Base-by-base conservation (phyloP, 192 early-diverging fungal genomes). In the Anaeromyces robustus region DNA sequence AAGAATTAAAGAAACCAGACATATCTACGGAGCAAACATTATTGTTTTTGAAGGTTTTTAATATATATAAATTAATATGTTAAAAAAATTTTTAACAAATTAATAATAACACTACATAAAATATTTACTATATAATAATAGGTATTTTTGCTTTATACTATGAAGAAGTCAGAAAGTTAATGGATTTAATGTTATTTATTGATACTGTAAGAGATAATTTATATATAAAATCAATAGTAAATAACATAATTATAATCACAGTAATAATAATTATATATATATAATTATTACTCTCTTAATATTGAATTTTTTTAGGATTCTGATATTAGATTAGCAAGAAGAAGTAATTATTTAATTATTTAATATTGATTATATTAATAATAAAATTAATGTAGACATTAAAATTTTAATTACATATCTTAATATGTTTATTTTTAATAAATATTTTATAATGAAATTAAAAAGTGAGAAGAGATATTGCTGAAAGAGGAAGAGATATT, bases 121-220 rank as follows among this genome's bases (percentile, higher is more conserved):
- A 32, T 32, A 32, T 32, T 32, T 32, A 39, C 16, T 39, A 13
- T 14, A 39, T 39, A 14, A 39, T 39, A 14, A 52, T 3, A 52
- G 43, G 43, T 22, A 98, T 98, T 81, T 97, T 98, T 90, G 97
- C 96, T 13, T 86, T 98, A 32, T 95, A 96, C 83, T 95, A 96
- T 82, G 89, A 92, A 31, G 87, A 84, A 37, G 91, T 98, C 29
- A 86, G 93, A 19, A 88, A 92, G 32, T 85, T 96, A 84, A 93
- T 96, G 95, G 93, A 94, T 84, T 82, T 94, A 41, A 93, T 90
- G 88, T 52, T 52, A 52, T 52, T 52, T 19, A 52, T 52, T 52
- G 43, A 52, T 52, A 52, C 43, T 22, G 43, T 52, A 52, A 4
- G 43, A 14, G 1, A 14, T 39, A 12, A 32, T 3, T 7, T 92